Percentiles rank a stretch among this genome's conserved stretches.
These are phyloP conservation scores for Mortierella antarctica DNA, from an alignment of 192 early-diverging fungal genomes.

Conservation along the genomic window DNA sequence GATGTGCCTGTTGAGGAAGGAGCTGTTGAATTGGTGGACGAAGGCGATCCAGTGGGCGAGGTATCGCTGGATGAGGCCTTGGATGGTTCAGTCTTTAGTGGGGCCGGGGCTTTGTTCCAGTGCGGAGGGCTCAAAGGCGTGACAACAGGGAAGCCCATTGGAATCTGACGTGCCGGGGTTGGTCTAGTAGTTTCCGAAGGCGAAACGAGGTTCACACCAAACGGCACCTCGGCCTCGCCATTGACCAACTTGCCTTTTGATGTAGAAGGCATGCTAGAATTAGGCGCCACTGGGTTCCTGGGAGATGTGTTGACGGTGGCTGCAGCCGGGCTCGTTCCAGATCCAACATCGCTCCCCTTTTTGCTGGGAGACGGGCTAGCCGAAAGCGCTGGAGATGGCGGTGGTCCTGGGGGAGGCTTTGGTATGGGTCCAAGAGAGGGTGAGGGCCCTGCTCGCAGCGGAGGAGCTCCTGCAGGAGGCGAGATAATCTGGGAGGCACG, in stretches of 20 bases:
- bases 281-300: constrained; percentile 5
- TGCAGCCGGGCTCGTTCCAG: background rate
- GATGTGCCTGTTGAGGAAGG: constrained; percentile 11
- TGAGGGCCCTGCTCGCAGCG: constrained; percentile 5
- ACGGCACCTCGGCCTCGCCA: too few relatives aligned
- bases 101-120: constrained; percentile 17
- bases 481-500: constrained; percentile 40
- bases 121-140: constrained; percentile 41
- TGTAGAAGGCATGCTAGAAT: constrained; percentile 7
- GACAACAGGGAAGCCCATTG: constrained; percentile 46
- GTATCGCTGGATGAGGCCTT: background rate
- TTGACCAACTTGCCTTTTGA: background rate
- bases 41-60: constrained; percentile 23
- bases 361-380: background rate
- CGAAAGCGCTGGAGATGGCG: constrained; percentile 14
- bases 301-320: background rate
- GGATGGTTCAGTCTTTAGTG: constrained; percentile 1
- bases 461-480: constrained; percentile 28
- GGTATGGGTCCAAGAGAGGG: constrained; percentile 19
- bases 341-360: background rate
- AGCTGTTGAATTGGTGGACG: constrained; percentile 9
- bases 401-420: constrained; percentile 35
- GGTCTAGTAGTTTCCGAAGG: constrained; percentile 26
- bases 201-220: background rate
- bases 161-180: constrained; percentile 44